A percentile compares a stretch with the other conserved stretches of the same genome.
phyloP scores from a whole-genome alignment of 768 basidiomycete genomes.

The Gautieria morchelliformis region DNA sequence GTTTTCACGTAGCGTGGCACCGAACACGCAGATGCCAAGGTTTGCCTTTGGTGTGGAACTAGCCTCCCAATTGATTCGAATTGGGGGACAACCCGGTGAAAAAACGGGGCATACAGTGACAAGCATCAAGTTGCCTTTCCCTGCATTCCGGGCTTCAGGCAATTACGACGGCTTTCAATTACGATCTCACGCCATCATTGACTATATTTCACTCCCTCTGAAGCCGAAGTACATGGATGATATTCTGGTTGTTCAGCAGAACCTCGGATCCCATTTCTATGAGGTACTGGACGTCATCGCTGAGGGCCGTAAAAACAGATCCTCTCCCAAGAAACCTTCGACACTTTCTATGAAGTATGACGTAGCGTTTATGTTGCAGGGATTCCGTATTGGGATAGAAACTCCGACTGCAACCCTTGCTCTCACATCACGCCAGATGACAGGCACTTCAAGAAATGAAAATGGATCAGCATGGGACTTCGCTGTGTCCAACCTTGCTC shows the following conservation, averaged over 20 bases:
- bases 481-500: slow-evolving; percentile 59
- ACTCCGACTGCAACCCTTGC: slow-evolving; percentile 63
- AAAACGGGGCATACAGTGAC: slow-evolving; percentile 18
- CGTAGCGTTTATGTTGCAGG: slow-evolving; percentile 42
- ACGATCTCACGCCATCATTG: slow-evolving; percentile 49
- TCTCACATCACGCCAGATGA: slow-evolving; percentile 67
- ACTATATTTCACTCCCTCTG: slow-evolving; percentile 61
- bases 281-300: slow-evolving; percentile 60
- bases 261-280: slow-evolving; percentile 83
- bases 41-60: slow-evolving; percentile 54
- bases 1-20: slow-evolving; percentile 34
- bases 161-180: slow-evolving; percentile 39
- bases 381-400: slow-evolving; percentile 73
- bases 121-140: slow-evolving; percentile 49
- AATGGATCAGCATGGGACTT: slow-evolving; percentile 53
- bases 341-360: slow-evolving; percentile 32
- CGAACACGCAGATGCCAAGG: slow-evolving; percentile 15
- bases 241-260: slow-evolving; percentile 72
- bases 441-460: slow-evolving; percentile 46
- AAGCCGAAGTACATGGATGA: slow-evolving; percentile 83
- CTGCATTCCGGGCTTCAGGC: slow-evolving; percentile 56
- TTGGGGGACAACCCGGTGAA: slow-evolving; percentile 37
- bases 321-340: slow-evolving; percentile 1
- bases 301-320: slow-evolving; percentile 38
- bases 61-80: slow-evolving; percentile 48